Conservation (phyloP, 805 yeast species). For the Scheffersomyces spartinae region DNA sequence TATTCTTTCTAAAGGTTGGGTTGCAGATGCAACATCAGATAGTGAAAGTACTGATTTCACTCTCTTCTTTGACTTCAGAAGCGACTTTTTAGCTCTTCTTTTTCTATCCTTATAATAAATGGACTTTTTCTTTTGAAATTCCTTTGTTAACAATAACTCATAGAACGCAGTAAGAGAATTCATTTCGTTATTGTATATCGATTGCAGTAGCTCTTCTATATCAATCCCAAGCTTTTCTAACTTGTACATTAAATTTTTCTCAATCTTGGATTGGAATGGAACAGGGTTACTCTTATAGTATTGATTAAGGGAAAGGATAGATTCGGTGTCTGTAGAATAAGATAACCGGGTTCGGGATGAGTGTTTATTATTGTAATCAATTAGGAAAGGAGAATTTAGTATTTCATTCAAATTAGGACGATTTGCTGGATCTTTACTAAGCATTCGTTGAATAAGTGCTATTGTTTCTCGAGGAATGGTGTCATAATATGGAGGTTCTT, state of each 20-base stretch:
- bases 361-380: conserved; percentile 18
- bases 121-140: conserved; percentile 23
- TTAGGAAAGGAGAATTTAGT: conserved; percentile 21
- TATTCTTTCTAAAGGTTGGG: conserved; percentile 28
- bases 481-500: conserved; percentile 49
- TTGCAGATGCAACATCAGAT: no score
- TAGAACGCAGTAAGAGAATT: conserved; percentile 70
- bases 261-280: conserved; percentile 51
- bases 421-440: conserved; percentile 52
- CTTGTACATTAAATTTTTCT: conserved; percentile 47
- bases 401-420: conserved; percentile 42
- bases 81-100: conserved; percentile 19
- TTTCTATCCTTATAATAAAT: conserved; percentile 18
- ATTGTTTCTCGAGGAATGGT: conserved; percentile 38
- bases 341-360: conserved; percentile 7
- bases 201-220: conserved; percentile 42
- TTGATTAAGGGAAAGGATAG: conserved; percentile 27
- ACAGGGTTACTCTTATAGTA: conserved; percentile 19
- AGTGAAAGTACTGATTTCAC: conserved; percentile 26
- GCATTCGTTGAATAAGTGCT: conserved; percentile 38
- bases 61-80: conserved; percentile 17
- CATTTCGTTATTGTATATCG: conserved; percentile 47
- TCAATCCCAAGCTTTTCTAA: conserved; percentile 55
- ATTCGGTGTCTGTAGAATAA: conserved; percentile 19
- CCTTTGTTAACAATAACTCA: conserved; percentile 51